Evolutionary conservation across 495 filamentous ascomycete species (phyloP).

Genomic region (Daldinia decipiens): DNA sequence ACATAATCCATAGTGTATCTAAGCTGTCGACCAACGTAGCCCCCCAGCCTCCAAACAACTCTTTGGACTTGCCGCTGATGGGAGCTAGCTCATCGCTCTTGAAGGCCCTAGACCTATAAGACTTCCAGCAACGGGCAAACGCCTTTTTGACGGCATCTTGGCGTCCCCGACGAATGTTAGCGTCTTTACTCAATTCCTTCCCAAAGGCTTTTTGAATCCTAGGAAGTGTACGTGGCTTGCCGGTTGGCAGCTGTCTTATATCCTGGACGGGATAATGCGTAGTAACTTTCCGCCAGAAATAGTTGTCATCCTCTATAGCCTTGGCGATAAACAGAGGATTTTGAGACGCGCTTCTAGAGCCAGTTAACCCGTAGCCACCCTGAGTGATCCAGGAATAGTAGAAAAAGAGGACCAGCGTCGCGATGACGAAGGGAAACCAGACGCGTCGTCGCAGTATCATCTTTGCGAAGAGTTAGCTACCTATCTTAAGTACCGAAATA

Average conservation of each 20-base stretch:
- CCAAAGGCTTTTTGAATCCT: slow-evolving; percentile 72
- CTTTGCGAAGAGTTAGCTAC: slow-evolving; percentile 6
- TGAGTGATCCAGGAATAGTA: slow-evolving; percentile 27
- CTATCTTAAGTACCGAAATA: slow-evolving; percentile 7
- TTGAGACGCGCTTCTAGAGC: slow-evolving; percentile 1
- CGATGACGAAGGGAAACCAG: slow-evolving; percentile 26
- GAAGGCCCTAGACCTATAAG: slow-evolving; percentile 80
- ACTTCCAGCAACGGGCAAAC: slow-evolving; percentile 77
- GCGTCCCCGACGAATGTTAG: slow-evolving; percentile 62
- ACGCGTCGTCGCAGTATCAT: slow-evolving; percentile 37
- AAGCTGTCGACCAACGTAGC: slow-evolving; percentile 92
- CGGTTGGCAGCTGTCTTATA: slow-evolving; percentile 75
- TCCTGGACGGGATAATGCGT: slow-evolving; percentile 69
- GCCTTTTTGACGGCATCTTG: slow-evolving; percentile 70
- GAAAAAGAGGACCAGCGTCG: slow-evolving; percentile 17
- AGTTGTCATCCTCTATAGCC: slow-evolving; percentile 22
- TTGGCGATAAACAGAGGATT: slow-evolving; percentile 6
- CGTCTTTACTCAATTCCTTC: slow-evolving; percentile 43
- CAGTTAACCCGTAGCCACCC: slow-evolving; percentile 15
- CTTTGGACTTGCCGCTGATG: slow-evolving; percentile 60
- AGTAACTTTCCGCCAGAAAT: slow-evolving; percentile 56
- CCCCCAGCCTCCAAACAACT: slow-evolving; percentile 91
- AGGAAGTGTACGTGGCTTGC: slow-evolving; percentile 68
- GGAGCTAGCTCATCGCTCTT: slow-evolving; percentile 78
- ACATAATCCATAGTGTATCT: slow-evolving; percentile 96